These are phyloP conservation scores for Colletotrichum sp. DNA, from an alignment of 2,329 filamentous ascomycete genomes.

Conservation along the genomic window DNA sequence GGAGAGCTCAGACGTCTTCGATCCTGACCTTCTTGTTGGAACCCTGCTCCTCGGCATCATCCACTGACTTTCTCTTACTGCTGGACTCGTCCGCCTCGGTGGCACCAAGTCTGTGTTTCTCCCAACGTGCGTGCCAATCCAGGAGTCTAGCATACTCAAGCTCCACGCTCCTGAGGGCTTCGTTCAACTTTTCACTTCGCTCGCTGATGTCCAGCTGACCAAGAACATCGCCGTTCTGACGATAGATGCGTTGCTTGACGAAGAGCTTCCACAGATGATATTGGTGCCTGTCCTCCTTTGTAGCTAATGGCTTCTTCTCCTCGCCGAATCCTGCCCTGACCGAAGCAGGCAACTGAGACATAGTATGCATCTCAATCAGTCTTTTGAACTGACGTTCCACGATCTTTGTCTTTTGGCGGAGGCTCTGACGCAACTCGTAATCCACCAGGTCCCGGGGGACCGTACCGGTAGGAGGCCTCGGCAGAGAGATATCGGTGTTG, in stretches of 20 bases:
- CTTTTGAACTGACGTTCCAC: constrained; percentile 77
- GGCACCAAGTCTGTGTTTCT: constrained; percentile 29
- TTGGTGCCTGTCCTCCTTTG: constrained; percentile 62
- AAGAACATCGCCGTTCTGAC: constrained; percentile 75
- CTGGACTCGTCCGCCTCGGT: constrained; percentile 25
- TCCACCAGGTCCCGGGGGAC: constrained; percentile 62
- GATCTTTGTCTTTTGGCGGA: constrained; percentile 73
- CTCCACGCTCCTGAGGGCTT: constrained; percentile 71
- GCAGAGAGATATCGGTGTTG: constrained; percentile 55
- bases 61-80: constrained; percentile 52
- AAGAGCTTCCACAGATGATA: constrained; percentile 77
- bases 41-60: constrained; percentile 28
- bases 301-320: constrained; percentile 46
- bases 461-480: constrained; percentile 44
- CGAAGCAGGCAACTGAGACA: constrained; percentile 61
- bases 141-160: constrained; percentile 76
- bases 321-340: constrained; percentile 58
- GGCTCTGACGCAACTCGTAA: constrained; percentile 54
- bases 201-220: constrained; percentile 72
- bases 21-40: constrained; percentile 52
- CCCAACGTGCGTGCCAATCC: constrained; percentile 45
- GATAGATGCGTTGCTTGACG: constrained; percentile 78
- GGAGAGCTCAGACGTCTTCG: constrained; percentile 25
- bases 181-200: constrained; percentile 74
- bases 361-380: constrained; percentile 77